Evolutionary conservation across 2,329 filamentous ascomycete genomes (phyloP), one percentile per base, ranked within the genome.

Genomic region (Cryphonectria parasitica): DNA sequence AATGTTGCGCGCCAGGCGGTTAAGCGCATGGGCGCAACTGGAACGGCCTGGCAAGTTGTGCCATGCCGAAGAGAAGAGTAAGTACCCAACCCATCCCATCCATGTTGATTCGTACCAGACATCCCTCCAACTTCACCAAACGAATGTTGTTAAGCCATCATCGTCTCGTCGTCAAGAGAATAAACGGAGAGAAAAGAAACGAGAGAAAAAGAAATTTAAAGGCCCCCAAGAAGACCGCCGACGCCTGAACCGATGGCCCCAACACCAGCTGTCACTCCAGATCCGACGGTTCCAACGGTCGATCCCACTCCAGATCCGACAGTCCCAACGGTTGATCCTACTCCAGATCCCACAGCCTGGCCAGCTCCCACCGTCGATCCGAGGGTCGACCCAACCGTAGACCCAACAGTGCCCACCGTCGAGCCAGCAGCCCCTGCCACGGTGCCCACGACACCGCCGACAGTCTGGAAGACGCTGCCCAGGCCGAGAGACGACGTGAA

Each of bases 21-120:
- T 64, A 43, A 64, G 63, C 63, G 43, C 63, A 28, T 52, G 43
- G 45, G 63, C 63, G 28, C 41, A 52, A 64, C 63, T 39, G 36
- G 10, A 64, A 64, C 41, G 43, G 25, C 43, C 41, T 49, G 61
- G n/a, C 61, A 45, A 64, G 19, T 64, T 34, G 43, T 28, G 63
- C 58, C 58, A 11, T 64, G 63, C 63, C 63, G 10, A n/a, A 49
- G 8, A 31, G 63, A 64, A 64, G 17, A 64, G 25, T 45, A 64
- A 34, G 0, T 25, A 49, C 7, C 45, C 11, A 49, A 15, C 6
- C 62, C n/a, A 10, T 39, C 41, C 39, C 11, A 19, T 17, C 7
- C 17, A 7, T 34, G 6, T 22, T 22, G 10, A n/a, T 49, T n/a
- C 22, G 22, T n/a, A 34, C 25, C 62, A 34, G 61, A 28, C 63